Conservation (phyloP, 179 eudicot genomes). For the Spergularia azorica region DNA sequence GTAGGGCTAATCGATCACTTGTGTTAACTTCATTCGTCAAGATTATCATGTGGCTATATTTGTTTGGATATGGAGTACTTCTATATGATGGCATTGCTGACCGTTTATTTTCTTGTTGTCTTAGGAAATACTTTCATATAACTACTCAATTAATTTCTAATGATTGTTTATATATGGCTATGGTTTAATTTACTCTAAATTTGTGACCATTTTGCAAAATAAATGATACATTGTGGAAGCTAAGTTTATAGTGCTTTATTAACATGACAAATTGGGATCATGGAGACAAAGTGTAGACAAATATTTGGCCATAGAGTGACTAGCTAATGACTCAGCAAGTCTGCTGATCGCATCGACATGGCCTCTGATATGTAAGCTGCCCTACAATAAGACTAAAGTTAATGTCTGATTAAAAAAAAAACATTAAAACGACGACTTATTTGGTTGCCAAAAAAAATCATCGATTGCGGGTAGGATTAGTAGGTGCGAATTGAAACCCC, state of each 20-base stretch:
- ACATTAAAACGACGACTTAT: too few species aligned
- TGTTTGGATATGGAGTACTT: not conserved
- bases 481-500: too few species aligned
- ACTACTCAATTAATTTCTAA: not conserved
- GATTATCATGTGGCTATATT: not conserved
- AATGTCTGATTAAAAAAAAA: too few species aligned
- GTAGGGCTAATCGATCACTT: not conserved
- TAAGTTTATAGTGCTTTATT: not conserved
- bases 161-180: not conserved
- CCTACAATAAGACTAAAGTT: too few species aligned
- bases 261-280: conserved; percentile 1
- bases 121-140: too few species aligned
- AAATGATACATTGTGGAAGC: not conserved
- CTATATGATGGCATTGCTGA: not conserved
- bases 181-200: not conserved
- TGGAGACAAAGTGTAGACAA: not conserved
- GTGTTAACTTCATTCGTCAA: not conserved
- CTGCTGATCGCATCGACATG: too few species aligned
- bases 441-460: too few species aligned
- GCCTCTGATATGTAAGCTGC: too few species aligned
- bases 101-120: not conserved
- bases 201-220: not conserved
- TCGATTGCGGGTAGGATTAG: too few species aligned
- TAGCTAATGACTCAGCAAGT: too few species aligned
- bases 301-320: too few species aligned